phyloP scores from a whole-genome alignment of 768 basidiomycete genomes.

The Termitomyces sp. region DNA sequence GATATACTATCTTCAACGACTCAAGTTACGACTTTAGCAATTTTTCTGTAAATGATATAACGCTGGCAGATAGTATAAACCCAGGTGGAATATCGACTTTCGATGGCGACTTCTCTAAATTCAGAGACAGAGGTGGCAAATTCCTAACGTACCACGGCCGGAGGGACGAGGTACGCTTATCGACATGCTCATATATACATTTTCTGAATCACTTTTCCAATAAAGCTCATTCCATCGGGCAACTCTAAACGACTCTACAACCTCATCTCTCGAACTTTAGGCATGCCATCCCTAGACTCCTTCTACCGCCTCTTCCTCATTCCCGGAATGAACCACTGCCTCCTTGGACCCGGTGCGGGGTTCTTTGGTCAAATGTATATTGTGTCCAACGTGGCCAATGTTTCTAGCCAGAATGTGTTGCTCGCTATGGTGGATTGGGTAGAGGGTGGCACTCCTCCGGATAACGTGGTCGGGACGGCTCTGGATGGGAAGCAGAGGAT shows the following conservation, averaged over 20 bases:
- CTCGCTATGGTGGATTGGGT: constrained; percentile 6
- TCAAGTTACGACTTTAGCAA: constrained; percentile 3
- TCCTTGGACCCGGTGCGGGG: background rate
- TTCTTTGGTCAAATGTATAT: background rate
- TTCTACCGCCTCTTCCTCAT: constrained; percentile 12
- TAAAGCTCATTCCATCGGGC: constrained; percentile 1
- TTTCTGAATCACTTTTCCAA: background rate
- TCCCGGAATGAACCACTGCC: constrained; percentile 4
- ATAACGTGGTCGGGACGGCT: background rate
- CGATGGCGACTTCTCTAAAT: constrained; percentile 2
- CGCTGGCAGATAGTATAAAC: constrained; percentile 3
- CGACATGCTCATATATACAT: background rate
- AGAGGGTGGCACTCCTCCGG: background rate
- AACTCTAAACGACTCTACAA: constrained; percentile 8
- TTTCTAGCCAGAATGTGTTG: constrained; percentile 1
- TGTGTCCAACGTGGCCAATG: background rate
- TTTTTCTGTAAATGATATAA: background rate
- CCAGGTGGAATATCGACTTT: constrained; percentile 5
- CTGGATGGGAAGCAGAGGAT: background rate
- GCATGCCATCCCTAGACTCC: background rate
- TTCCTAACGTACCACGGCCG: constrained; percentile 11
- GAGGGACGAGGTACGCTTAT: background rate
- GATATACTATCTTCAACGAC: constrained; percentile 2
- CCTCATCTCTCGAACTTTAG: background rate
- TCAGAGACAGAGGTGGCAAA: constrained; percentile 8